Evolutionary conservation across 2,329 filamentous ascomycete genomes (phyloP), one percentile per base, ranked within the genome.

Genomic region (Ophiostoma ips): DNA sequence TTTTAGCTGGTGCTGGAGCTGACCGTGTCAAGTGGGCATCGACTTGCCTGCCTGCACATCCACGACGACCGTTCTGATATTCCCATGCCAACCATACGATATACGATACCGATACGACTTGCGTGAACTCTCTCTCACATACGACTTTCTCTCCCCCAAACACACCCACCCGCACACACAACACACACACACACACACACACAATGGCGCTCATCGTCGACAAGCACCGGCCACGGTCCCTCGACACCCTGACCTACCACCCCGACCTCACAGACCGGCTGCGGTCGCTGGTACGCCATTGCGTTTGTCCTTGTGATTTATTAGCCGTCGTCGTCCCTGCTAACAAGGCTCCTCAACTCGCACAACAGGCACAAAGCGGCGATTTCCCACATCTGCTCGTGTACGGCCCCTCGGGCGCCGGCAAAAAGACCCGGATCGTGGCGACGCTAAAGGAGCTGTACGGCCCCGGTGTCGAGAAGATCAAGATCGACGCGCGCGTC

Each of bases 361-460:
- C 41, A 30, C 9, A 12, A 28, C 58, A 95, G 89, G 92, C 92
- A 50, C 87, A 94, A 77, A 94, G 85, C 68, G 88, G 90, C 59
- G 94, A 98, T 66, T 98, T 98, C 63, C 92, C 92, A 46, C 94
- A 98, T 68, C 81, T 98, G 44, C 84, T 98, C 55, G 86, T 98
- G 56, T 98, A 96, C 63, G 92, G 92, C 0, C 92, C 92, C 1
- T 95, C 90, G 0, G 92, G 92, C 33, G 92, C 92, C 5, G 92
- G 92, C 57, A 98, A 98, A 67, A 98, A 98, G 69, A 98, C 92
- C 1, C 83, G 92, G 40, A 94, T 96, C 57, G 87, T 95, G 16
- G 89, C 92, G 15, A 96, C 90, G 0, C 71, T 98, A 3, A 94
- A 95, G 65, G 90, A 95, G 62, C 76, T 98, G 8, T 98, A 92